Evolutionary conservation across 257 asterid genomes (phyloP).

Genomic region (Nicotiana knightiana): DNA sequence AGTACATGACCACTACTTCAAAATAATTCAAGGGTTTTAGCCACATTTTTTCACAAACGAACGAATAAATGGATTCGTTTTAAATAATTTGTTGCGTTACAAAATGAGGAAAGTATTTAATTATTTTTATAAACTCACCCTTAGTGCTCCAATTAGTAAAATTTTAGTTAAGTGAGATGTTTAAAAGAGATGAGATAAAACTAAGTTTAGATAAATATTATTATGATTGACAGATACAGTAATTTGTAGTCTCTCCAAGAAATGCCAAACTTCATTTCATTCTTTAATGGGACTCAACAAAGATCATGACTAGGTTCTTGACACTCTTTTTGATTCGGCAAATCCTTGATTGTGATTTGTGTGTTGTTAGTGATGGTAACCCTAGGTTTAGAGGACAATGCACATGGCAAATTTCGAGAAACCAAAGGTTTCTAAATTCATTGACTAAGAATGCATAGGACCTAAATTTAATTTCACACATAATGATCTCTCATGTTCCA

Average conservation of each 20-base stretch:
- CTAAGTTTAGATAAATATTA: background rate
- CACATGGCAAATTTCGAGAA: background rate
- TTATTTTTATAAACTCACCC: background rate
- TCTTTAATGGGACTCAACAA: background rate
- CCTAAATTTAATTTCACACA: too few relatives aligned
- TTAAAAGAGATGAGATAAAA: too few relatives aligned
- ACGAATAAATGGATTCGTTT: background rate
- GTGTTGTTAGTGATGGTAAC: background rate
- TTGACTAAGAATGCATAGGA: background rate
- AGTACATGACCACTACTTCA: background rate
- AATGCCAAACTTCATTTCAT: background rate
- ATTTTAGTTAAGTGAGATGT: too few relatives aligned
- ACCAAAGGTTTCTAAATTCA: background rate
- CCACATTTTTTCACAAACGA: background rate
- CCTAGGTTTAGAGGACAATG: slow-evolving; percentile 5
- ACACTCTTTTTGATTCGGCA: background rate
- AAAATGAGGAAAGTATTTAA: background rate
- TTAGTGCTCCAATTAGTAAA: background rate
- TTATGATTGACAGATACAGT: too few relatives aligned
- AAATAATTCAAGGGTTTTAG: background rate
- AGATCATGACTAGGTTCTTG: background rate
- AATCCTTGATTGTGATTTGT: slow-evolving; percentile 1
- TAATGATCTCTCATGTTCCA: background rate
- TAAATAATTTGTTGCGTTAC: background rate
- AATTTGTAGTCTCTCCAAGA: background rate